phyloP scores from a whole-genome alignment of 345 rosid genomes.

The sweet orange (Citrus sinensis) region DNA sequence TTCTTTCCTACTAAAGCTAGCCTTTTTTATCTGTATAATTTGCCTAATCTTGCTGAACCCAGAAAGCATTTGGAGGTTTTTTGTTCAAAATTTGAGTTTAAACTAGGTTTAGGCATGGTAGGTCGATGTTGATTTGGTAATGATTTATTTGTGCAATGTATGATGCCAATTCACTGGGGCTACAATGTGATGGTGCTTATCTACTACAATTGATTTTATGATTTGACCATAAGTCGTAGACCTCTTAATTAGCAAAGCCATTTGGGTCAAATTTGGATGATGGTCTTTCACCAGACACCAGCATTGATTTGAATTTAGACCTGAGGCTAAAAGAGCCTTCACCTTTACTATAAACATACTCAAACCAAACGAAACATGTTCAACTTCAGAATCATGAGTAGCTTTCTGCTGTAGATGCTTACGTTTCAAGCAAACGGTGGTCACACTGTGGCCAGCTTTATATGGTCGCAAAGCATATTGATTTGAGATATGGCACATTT shows the following conservation, averaged over 20 bases:
- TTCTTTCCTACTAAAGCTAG: not conserved
- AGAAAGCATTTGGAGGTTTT: not conserved
- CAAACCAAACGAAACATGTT: not conserved
- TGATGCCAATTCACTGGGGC: not conserved
- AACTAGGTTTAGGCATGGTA: not conserved
- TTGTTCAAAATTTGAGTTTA: constrained; percentile 6
- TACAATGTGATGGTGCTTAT: not conserved
- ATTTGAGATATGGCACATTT: not conserved
- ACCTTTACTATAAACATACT: constrained; percentile 6
- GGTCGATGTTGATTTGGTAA: not conserved
- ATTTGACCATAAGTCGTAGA: not conserved
- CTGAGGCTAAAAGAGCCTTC: not conserved
- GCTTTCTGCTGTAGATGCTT: constrained; percentile 1
- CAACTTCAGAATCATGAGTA: not conserved
- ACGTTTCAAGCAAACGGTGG: constrained; percentile 7
- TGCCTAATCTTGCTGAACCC: not conserved
- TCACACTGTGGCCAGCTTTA: not conserved
- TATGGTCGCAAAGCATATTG: not conserved
- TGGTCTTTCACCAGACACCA: not conserved
- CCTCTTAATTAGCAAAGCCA: not conserved
- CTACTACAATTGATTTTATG: not conserved
- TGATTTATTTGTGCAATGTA: not conserved
- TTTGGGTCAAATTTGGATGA: constrained; percentile 6
- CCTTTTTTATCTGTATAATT: not conserved
- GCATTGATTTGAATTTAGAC: constrained; percentile 11